Percentiles rank a stretch among this genome's conserved stretches.
These are phyloP conservation scores for Quercus mongolica DNA, from an alignment of 306 rosid genomes.

Conservation along the genomic window DNA sequence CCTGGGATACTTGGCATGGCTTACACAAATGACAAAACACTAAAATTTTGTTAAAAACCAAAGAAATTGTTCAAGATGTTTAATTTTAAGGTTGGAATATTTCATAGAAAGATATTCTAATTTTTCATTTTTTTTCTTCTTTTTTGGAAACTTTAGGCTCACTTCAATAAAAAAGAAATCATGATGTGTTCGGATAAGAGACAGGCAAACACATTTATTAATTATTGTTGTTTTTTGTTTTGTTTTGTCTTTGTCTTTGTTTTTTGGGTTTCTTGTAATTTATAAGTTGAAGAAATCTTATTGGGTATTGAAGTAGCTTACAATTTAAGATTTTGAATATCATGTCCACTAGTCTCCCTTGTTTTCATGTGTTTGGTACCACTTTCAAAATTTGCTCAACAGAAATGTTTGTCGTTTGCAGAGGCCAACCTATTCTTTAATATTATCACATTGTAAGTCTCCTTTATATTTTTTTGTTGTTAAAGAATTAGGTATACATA, in stretches of 20 bases:
- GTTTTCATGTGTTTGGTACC: background rate
- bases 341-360: background rate
- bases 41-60: too few species aligned
- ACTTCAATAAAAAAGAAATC: background rate
- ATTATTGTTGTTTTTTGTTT: background rate
- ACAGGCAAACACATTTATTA: background rate
- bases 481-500: background rate
- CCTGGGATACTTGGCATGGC: too few species aligned
- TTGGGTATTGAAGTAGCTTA: background rate
- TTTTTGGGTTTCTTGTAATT: background rate
- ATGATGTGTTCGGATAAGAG: background rate
- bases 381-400: background rate
- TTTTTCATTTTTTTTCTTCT: background rate
- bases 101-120: too few species aligned
- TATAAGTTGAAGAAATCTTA: background rate
- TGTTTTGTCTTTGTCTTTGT: background rate
- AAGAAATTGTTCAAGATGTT: too few species aligned
- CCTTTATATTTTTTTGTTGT: background rate
- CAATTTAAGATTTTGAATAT: background rate
- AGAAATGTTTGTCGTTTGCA: conserved; percentile 6
- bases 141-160: background rate
- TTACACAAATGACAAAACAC: too few species aligned
- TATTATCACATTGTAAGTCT: background rate
- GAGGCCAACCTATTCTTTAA: background rate
- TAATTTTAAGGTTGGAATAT: too few species aligned